Conservation (phyloP, 305 asterid species). For the Andrographis paniculata region DNA sequence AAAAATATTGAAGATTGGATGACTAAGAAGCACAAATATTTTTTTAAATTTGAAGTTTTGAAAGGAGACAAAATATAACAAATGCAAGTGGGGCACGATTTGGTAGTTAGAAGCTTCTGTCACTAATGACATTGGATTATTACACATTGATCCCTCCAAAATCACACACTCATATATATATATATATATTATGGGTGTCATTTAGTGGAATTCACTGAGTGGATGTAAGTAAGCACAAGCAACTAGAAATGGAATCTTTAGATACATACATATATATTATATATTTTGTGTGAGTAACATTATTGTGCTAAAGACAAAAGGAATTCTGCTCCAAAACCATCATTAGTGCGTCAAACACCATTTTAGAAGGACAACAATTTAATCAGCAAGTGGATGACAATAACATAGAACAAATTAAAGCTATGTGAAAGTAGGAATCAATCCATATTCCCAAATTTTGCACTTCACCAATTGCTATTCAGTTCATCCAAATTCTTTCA, state of each 20-base stretch:
- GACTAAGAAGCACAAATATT: not conserved
- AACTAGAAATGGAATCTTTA: slow-evolving; percentile 24
- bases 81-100: slow-evolving; percentile 9
- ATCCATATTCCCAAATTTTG: not conserved
- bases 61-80: not conserved
- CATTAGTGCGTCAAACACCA: slow-evolving; percentile 6
- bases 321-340: not conserved
- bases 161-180: no score
- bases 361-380: not conserved
- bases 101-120: slow-evolving; percentile 15
- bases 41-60: not conserved
- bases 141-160: slow-evolving; percentile 1
- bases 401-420: not conserved
- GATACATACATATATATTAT: no score
- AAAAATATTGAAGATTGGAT: not conserved
- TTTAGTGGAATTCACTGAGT: slow-evolving; percentile 22
- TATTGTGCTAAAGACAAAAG: not conserved
- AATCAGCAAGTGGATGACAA: slow-evolving; percentile 10
- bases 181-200: slow-evolving; percentile 4
- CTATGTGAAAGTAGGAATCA: not conserved
- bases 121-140: slow-evolving; percentile 6
- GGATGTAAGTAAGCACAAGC: slow-evolving; percentile 14
- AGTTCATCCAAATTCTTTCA: no score
- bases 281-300: not conserved
- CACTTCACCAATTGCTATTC: no score